These are phyloP conservation scores for Mesotaenium endlicherianum DNA, from an alignment of 139 green algal genomes.

Conservation along the genomic window DNA sequence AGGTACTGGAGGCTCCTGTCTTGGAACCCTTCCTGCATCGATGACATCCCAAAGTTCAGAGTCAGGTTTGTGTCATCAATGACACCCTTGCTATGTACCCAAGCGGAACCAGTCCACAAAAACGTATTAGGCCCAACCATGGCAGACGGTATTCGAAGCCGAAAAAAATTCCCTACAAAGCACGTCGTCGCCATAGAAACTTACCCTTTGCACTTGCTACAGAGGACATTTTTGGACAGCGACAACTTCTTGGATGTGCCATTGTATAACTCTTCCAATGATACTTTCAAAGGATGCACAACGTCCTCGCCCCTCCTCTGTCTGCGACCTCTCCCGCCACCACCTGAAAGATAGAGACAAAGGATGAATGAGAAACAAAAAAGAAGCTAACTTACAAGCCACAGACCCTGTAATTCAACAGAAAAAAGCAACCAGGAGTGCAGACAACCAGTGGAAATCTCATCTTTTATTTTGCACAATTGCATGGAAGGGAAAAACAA, in stretches of 20 bases:
- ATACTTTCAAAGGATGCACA: slow-evolving; percentile 86
- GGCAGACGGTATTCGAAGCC: neutral
- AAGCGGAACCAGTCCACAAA: neutral
- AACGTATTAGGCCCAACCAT: too few species aligned
- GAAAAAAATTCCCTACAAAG: neutral
- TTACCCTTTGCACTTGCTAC: slow-evolving; percentile 77
- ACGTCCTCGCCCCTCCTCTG: slow-evolving; percentile 87
- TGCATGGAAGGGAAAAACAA: neutral
- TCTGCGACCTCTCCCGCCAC: neutral
- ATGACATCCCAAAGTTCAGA: too few species aligned
- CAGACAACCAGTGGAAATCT: too few species aligned
- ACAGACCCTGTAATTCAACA: neutral
- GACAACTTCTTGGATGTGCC: slow-evolving; percentile 86
- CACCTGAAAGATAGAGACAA: neutral
- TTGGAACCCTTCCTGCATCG: slow-evolving; percentile 74
- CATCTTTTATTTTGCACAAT: too few species aligned
- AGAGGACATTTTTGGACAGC: slow-evolving; percentile 87
- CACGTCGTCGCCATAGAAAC: neutral
- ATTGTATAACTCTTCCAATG: slow-evolving; percentile 90
- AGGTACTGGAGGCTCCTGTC: slow-evolving; percentile 64
- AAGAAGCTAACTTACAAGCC: neutral
- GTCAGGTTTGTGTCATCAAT: neutral
- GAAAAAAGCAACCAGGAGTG: too few species aligned
- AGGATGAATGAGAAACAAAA: neutral
- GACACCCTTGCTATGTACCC: neutral